Conservation (phyloP, 1,284 basidiomycete species). For the Xerocomus subilludens region DNA sequence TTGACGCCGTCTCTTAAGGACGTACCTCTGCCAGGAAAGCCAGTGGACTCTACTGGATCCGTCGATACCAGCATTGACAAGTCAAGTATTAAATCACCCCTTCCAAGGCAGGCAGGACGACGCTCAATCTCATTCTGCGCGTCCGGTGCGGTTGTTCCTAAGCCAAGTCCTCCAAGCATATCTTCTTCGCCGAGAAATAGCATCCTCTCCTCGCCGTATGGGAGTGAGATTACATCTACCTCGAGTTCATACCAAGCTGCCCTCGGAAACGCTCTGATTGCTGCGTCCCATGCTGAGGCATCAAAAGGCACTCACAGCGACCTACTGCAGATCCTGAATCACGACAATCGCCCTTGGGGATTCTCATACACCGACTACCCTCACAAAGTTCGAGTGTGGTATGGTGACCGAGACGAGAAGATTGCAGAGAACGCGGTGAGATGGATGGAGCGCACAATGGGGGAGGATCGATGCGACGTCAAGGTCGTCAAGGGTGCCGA, state of each 20-base stretch:
- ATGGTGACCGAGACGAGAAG: slow-evolving; percentile 92
- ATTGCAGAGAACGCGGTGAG: slow-evolving; percentile 89
- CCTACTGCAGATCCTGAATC: slow-evolving; percentile 89
- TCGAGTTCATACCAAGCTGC: slow-evolving; percentile 70
- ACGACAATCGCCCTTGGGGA: slow-evolving; percentile 85
- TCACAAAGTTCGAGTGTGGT: slow-evolving; percentile 89
- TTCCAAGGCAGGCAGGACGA: slow-evolving; percentile 58
- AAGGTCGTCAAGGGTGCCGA: slow-evolving; percentile 88
- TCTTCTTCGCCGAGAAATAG: slow-evolving; percentile 64
- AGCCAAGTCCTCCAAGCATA: slow-evolving; percentile 58
- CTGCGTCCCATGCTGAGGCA: slow-evolving; percentile 95
- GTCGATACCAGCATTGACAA: slow-evolving; percentile 44
- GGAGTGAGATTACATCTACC: slow-evolving; percentile 52
- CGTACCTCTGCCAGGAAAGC: slow-evolving; percentile 42
- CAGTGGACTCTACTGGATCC: slow-evolving; percentile 29
- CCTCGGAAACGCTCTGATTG: slow-evolving; percentile 86
- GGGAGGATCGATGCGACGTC: slow-evolving; percentile 77
- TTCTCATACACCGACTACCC: slow-evolving; percentile 84
- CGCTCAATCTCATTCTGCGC: slow-evolving; percentile 74
- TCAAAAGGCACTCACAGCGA: slow-evolving; percentile 91
- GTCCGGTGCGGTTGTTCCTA: slow-evolving; percentile 50
- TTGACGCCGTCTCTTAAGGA: slow-evolving; percentile 39
- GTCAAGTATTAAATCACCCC: slow-evolving; percentile 34
- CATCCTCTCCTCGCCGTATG: slow-evolving; percentile 55
- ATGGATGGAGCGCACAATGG: slow-evolving; percentile 91